Conservation (phyloP, 1,284 basidiomycete species). For the Irpex sp. region DNA sequence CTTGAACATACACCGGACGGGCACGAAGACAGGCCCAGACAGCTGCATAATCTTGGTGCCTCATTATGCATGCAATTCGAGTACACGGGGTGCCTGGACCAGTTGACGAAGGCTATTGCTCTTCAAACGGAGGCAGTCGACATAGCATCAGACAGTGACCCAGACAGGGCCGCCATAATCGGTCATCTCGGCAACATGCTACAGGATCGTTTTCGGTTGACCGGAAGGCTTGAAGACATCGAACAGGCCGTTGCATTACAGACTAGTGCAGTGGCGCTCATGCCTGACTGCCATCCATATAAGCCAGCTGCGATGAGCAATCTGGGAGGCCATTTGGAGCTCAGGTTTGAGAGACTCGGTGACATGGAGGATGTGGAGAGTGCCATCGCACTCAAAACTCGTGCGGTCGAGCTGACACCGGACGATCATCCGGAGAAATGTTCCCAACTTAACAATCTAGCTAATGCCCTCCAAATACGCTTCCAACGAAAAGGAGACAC, state of each 20-base stretch:
- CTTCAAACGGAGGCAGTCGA: not conserved
- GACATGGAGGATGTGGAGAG: not conserved
- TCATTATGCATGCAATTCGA: not conserved
- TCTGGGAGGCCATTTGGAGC: not conserved
- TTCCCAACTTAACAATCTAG: not conserved
- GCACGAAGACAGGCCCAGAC: not conserved
- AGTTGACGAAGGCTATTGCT: not conserved
- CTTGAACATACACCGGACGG: not conserved
- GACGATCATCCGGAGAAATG: not conserved
- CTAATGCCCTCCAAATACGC: not conserved
- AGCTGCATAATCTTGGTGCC: not conserved
- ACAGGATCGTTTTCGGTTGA: not conserved
- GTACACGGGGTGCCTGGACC: not conserved
- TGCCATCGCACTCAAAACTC: not conserved
- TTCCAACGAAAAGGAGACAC: not conserved
- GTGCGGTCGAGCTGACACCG: not conserved
- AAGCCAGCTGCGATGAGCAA: not conserved
- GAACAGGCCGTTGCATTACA: not conserved
- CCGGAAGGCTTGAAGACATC: not conserved
- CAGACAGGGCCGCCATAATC: not conserved
- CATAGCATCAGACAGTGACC: not conserved
- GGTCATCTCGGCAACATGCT: not conserved
- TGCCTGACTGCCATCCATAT: not conserved
- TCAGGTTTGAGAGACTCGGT: not conserved
- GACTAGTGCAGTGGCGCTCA: not conserved